Percentiles rank a stretch among this genome's conserved stretches.
Conservation (phyloP, 1,284 basidiomycete species). For the Irpex sp. region DNA sequence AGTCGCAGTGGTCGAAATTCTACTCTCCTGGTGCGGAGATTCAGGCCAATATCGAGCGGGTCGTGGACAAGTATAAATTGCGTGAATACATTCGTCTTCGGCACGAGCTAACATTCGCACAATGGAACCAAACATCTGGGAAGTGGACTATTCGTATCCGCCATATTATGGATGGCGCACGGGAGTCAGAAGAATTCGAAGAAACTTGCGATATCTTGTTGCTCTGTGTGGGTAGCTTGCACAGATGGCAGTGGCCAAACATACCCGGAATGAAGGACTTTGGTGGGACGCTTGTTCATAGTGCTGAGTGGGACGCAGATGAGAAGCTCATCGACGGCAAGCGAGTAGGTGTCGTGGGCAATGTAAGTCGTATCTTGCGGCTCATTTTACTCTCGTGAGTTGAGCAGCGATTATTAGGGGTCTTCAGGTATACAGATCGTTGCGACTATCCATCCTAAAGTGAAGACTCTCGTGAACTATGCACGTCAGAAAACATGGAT, state of each 20-base stretch:
- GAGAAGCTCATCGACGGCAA: conserved; percentile 48
- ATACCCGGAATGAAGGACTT: conserved; percentile 15
- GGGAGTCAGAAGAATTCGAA: conserved; percentile 15
- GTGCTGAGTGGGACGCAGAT: conserved; percentile 51
- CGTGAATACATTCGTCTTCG: conserved; percentile 44
- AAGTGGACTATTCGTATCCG: conserved; percentile 52
- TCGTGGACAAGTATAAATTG: conserved; percentile 54
- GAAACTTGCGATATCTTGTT: conserved; percentile 16
- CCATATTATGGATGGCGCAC: neutral
- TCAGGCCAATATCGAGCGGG: conserved; percentile 41
- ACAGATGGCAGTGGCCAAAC: conserved; percentile 18
- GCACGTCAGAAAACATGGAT: conserved; percentile 65
- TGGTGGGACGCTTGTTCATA: conserved; percentile 21
- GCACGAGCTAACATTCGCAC: conserved; percentile 45
- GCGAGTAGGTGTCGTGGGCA: conserved; percentile 56
- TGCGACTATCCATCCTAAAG: conserved; percentile 51
- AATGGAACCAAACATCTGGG: conserved; percentile 41
- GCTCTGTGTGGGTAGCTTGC: conserved; percentile 10
- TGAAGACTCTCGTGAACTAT: conserved; percentile 50
- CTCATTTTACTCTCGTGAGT: too few species aligned
- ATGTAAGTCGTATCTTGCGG: conserved; percentile 31
- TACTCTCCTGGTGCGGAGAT: conserved; percentile 56
- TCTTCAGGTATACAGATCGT: conserved; percentile 64
- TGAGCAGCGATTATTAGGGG: conserved; percentile 34
- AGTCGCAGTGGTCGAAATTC: conserved; percentile 55